Percentiles rank a stretch among this genome's conserved stretches.
Evolutionary conservation across 2,329 filamentous ascomycete species (phyloP).

Genomic region (Lachnellula occidentalis): DNA sequence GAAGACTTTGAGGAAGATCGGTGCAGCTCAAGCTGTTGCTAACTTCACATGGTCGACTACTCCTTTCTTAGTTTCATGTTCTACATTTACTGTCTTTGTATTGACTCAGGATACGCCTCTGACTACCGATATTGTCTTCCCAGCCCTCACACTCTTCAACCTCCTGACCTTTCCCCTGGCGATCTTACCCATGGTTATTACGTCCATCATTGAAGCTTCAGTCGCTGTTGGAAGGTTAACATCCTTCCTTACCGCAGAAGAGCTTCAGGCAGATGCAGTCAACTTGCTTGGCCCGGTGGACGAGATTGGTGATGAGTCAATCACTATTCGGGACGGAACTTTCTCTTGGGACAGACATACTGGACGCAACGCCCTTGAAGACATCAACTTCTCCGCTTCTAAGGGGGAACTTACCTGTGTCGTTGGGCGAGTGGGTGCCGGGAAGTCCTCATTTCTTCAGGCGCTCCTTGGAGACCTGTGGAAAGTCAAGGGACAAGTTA

Average conservation of each 20-base stretch:
- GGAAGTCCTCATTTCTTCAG: constrained; percentile 90
- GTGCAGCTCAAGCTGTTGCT: constrained; percentile 85
- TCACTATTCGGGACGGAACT: constrained; percentile 75
- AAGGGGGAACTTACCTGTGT: constrained; percentile 93
- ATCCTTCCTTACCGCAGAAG: constrained; percentile 78
- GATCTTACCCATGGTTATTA: constrained; percentile 96
- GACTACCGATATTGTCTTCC: constrained; percentile 93
- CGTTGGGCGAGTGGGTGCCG: constrained; percentile 88
- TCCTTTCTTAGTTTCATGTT: constrained; percentile 94
- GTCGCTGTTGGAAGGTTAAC: constrained; percentile 86
- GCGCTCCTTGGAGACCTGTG: constrained; percentile 85
- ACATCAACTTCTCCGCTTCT: constrained; percentile 82
- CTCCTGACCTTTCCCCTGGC: constrained; percentile 91
- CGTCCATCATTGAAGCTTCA: constrained; percentile 89
- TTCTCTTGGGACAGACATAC: constrained; percentile 95
- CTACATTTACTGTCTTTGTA: constrained; percentile 92
- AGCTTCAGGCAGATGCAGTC: constrained; percentile 83
- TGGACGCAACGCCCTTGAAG: constrained; percentile 62
- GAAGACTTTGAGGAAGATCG: constrained; percentile 92
- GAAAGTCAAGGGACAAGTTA: constrained; percentile 79
- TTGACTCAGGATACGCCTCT: constrained; percentile 74
- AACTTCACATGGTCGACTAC: constrained; percentile 99
- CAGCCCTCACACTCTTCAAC: constrained; percentile 89
- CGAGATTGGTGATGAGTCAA: constrained; percentile 76
- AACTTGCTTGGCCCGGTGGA: constrained; percentile 61